Conservation (phyloP, 192 early-diverging fungal genomes). For the Pecoramyces ruminantium region DNA sequence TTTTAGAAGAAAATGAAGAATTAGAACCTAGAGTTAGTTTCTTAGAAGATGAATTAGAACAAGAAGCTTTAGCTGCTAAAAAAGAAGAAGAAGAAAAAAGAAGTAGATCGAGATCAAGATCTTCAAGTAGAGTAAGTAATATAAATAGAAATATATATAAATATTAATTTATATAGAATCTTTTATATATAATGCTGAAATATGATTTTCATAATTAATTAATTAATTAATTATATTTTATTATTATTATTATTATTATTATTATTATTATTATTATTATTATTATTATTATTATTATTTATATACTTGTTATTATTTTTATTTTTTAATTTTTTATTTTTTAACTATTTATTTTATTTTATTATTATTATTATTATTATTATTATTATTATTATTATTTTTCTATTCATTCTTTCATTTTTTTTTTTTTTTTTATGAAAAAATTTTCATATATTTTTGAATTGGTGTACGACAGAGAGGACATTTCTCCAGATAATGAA, state of each 20-base stretch:
- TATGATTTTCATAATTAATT: too few relatives aligned
- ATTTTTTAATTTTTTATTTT: too few relatives aligned
- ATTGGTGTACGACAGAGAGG: not conserved
- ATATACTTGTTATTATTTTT: too few relatives aligned
- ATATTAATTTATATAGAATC: too few relatives aligned
- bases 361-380: too few relatives aligned
- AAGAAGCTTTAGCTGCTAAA: not conserved
- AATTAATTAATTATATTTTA: too few relatives aligned
- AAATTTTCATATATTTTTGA: not conserved
- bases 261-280: too few relatives aligned
- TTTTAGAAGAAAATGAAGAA: constrained; percentile 71
- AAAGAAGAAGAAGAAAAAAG: not conserved
- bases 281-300: too few relatives aligned
- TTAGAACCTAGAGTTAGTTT: constrained; percentile 63
- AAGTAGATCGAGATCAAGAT: not conserved
- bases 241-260: too few relatives aligned
- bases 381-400: not conserved
- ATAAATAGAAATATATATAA: too few relatives aligned
- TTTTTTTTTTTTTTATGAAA: not conserved
- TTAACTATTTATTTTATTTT: too few relatives aligned
- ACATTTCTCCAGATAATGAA: not conserved
- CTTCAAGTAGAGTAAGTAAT: not conserved
- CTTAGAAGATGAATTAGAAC: constrained; percentile 28
- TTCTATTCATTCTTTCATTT: not conserved
- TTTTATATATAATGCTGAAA: too few relatives aligned